These are phyloP conservation scores for Xeromyces bisporus DNA, from an alignment of 495 filamentous ascomycete species.

Conservation along the genomic window DNA sequence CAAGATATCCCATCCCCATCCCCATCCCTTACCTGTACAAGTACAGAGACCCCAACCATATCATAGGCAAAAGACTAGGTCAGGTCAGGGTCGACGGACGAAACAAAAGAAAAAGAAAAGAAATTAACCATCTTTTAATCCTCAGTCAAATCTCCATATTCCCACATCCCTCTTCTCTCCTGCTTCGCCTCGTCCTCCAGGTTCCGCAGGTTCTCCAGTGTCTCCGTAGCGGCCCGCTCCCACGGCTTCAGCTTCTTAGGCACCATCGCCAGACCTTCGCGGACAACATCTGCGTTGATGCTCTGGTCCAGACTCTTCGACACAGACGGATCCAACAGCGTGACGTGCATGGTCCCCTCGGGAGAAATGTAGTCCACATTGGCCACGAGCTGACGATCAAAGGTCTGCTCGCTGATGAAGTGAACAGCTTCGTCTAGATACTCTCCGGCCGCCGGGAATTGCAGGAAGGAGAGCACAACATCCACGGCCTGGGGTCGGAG, in stretches of 20 bases:
- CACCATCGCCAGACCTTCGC: conserved; percentile 76
- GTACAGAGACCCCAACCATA: neutral
- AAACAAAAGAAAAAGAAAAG: neutral
- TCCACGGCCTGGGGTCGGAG: conserved; percentile 78
- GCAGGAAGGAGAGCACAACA: conserved; percentile 71
- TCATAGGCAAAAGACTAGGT: too few relatives aligned
- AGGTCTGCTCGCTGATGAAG: conserved; percentile 50
- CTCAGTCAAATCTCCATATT: conserved; percentile 90
- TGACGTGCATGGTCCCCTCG: conserved; percentile 67
- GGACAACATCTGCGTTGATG: conserved; percentile 70
- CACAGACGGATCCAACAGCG: conserved; percentile 55
- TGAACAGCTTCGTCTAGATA: conserved; percentile 65
- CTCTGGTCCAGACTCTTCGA: conserved; percentile 51
- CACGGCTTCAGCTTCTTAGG: conserved; percentile 75
- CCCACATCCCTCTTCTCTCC: conserved; percentile 76
- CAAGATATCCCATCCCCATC: too few relatives aligned
- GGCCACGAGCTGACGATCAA: conserved; percentile 58
- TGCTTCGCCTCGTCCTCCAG: conserved; percentile 60
- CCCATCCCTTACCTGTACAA: neutral
- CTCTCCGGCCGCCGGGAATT: conserved; percentile 61
- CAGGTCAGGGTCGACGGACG: neutral
- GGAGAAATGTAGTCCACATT: conserved; percentile 70
- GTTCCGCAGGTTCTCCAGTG: conserved; percentile 45
- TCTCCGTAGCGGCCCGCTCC: conserved; percentile 59
- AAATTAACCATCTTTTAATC: conserved; percentile 34